Evolutionary conservation across 2,329 filamentous ascomycete species (phyloP), one percentile per base, ranked within the genome.

Genomic region (Sarocladiaceae sp.): DNA sequence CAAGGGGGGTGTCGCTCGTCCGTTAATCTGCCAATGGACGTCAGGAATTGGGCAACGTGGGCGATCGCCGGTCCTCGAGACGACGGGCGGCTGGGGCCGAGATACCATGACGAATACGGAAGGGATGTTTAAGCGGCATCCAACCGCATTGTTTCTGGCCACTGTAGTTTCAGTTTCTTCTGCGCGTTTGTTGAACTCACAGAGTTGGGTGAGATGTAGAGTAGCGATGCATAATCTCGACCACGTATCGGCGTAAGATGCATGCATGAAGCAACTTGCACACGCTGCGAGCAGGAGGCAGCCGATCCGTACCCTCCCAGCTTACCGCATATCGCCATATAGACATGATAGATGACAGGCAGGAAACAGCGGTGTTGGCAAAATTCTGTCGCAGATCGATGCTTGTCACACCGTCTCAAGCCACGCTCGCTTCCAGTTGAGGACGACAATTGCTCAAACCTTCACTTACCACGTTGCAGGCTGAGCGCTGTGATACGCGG

Each of bases 1-100:
- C 37, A 40, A 20, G 37, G 37, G 37, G 20, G 37, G 37, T 40
- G 37, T 22, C 7, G 6, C 23, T 28, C n/a, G 44, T 28, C 31
- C 11, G n/a, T 35, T 23, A 13, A 11, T 20, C 28, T 48, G 28
- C 44, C 44, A 48, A 48, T 48, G 29, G 44, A 33, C 15, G 28
- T 18, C 11, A 17, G 8, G 26, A 18, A 33, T 20, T 6, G 26
- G 18, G 28, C 26, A 48, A 48, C 44, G 44, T 48, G 44, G 44
- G 44, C 28, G 18, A 35, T 33, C 17, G 4, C 40, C 28, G 40
- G 22, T n/a, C 40, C 23, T 26, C 17, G 40, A 44, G 40, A 23
- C n/a, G n/a, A n/a, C 40, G 40, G 33, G 40, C 40, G 40, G 40
- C 40, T 26, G 40, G 22, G 40, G 22, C 40, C 40, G 40, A 44